A percentile compares a stretch with the other conserved stretches of the same genome.
phyloP scores from a whole-genome alignment of 2,329 filamentous ascomycete species.

The Alternaria viburni region DNA sequence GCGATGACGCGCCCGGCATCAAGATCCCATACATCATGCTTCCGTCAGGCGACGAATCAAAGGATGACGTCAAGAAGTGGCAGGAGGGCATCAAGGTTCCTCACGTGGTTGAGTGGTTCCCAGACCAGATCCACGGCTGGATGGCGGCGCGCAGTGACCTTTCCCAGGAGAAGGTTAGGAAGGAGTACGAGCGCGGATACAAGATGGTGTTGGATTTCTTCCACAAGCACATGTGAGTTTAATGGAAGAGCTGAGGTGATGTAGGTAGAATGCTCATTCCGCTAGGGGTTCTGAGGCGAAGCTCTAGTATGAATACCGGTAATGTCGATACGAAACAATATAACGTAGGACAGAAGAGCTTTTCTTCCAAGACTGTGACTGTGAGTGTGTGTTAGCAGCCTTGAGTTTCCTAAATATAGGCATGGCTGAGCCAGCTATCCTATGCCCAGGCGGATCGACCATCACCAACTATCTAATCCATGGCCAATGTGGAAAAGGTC shows the following conservation, averaged over 20 bases:
- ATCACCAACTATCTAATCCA: background rate
- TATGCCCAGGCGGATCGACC: background rate
- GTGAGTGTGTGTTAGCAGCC: background rate
- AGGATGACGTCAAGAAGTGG: constrained; percentile 59
- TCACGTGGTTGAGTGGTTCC: constrained; percentile 57
- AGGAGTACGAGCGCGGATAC: constrained; percentile 59
- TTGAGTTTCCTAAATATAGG: background rate
- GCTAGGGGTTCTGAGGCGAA: constrained; percentile 26
- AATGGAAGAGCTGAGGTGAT: background rate
- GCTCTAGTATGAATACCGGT: constrained; percentile 7
- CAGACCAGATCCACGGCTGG: constrained; percentile 55
- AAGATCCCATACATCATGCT: constrained; percentile 65
- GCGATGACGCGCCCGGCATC: constrained; percentile 61
- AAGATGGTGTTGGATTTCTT: constrained; percentile 58
- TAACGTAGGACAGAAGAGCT: background rate
- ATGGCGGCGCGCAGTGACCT: constrained; percentile 56
- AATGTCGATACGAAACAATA: background rate
- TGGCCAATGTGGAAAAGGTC: background rate
- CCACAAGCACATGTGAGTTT: constrained; percentile 59
- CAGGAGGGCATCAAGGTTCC: constrained; percentile 56
- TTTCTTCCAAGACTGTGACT: background rate
- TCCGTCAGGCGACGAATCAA: constrained; percentile 63
- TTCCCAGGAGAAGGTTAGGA: constrained; percentile 55
- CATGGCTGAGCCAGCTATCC: background rate
- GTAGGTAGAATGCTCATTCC: constrained; percentile 18